Evolutionary conservation across 805 yeast species (phyloP), one percentile per base, ranked within the genome.

Genomic region (Candida golubevii): DNA sequence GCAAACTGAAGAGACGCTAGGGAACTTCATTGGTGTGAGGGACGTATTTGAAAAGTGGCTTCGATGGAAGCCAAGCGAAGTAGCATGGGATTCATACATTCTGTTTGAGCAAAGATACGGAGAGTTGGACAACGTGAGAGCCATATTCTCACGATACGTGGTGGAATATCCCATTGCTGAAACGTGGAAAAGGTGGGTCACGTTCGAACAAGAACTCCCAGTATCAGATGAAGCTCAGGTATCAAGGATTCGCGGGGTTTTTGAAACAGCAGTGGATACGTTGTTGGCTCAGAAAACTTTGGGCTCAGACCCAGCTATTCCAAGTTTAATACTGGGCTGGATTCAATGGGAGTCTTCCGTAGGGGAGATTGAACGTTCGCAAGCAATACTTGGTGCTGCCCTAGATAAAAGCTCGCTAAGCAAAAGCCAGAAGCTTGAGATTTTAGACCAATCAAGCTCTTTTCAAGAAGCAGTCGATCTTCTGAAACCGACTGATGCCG

Each of bases 21-120:
- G 80, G 33, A 80, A 88, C 56, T 65, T 78, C 34, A 60, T 67
- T 5, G 82, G 83, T 7, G 83, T 83, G 2, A 65, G 95, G 40
- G 62, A 65, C 11, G 71, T 91, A 7, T 90, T 83, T 62, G 80
- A 82, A 46, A 72, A 84, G 45, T 91, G 99, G 99, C 66, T 85
- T 40, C 66, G 70, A 26, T 85, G 95, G 88, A 79, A 78, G 49
- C 96, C 96, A 0, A 69, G 67, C 9, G 55, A 57, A 4, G 66
- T 73, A 10, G 93, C 86, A 0, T 90, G 95, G 93, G 77, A 74
- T 40, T 78, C 90, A 3, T 90, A 77, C 56, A 67, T 88, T 26
- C 78, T 77, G 42, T 82, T 88, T 65, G 96, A 88, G 60, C 75
- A 69, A 41, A 67, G 96, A 41, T 82, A 85, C 55, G 74, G 72